Conservation (phyloP, 1,139 yeast genomes). For the Lodderomyces margitis region DNA sequence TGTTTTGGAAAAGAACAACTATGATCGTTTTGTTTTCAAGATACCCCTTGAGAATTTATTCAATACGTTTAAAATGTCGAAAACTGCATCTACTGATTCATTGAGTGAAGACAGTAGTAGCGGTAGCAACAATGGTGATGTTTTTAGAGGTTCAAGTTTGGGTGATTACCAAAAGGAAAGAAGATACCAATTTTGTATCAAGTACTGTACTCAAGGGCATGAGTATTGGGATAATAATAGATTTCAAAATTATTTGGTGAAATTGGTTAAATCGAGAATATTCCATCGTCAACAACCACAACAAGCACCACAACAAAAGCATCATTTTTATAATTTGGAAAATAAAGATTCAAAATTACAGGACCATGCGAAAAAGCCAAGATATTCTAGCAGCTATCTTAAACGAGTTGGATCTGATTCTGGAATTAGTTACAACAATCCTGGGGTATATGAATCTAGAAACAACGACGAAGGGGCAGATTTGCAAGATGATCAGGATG, state of each 20-base stretch:
- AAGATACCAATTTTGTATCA: constrained; percentile 53
- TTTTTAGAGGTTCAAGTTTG: background rate
- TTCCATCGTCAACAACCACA: constrained; percentile 12
- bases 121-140: background rate
- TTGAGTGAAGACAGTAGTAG: constrained; percentile 7
- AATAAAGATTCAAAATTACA: constrained; percentile 14
- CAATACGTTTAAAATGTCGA: constrained; percentile 25
- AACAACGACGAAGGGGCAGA: background rate
- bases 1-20: constrained; percentile 45
- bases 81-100: constrained; percentile 11
- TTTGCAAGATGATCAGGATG: constrained; percentile 4
- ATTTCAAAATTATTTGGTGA: constrained; percentile 55
- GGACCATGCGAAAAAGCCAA: constrained; percentile 29
- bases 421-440: constrained; percentile 14
- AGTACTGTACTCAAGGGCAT: constrained; percentile 46
- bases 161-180: constrained; percentile 16
- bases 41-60: constrained; percentile 45
- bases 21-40: constrained; percentile 60
- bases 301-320: constrained; percentile 1
- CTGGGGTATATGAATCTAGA: background rate
- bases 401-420: constrained; percentile 37
- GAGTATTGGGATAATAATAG: constrained; percentile 82
- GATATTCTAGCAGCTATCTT: constrained; percentile 39
- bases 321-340: constrained; percentile 1
- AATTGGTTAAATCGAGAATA: constrained; percentile 31